These are phyloP conservation scores for Naganishia randhawae DNA, from an alignment of 768 basidiomycete genomes.

Conservation along the genomic window DNA sequence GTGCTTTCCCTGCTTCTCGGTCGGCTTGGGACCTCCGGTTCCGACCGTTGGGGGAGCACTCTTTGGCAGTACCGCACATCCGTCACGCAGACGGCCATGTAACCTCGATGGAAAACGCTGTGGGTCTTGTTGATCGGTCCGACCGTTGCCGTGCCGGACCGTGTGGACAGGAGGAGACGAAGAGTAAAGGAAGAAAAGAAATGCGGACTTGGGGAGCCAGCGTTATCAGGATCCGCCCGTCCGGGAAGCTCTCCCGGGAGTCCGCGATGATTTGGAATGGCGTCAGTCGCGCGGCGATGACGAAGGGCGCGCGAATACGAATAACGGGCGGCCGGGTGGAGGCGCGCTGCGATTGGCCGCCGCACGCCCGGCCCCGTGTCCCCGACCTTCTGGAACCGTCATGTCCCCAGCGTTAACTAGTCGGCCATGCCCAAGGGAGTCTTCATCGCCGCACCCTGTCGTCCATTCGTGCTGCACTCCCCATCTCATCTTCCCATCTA, in stretches of 20 bases:
- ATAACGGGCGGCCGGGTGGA: not conserved
- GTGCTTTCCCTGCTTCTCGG: no score
- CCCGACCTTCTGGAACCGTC: not conserved
- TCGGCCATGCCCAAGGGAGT: not conserved
- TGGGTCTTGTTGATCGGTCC: not conserved
- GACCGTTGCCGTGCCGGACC: constrained; percentile 1
- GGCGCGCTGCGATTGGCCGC: no score
- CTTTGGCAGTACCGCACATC: constrained; percentile 1
- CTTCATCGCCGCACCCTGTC: no score
- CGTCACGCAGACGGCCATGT: not conserved
- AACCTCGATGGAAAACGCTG: not conserved
- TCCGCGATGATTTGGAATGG: no score
- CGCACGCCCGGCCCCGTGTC: no score
- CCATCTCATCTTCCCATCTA: not conserved
- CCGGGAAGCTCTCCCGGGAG: no score
- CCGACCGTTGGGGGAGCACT: no score
- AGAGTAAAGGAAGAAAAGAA: not conserved
- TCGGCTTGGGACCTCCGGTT: no score
- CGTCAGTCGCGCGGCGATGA: not conserved
- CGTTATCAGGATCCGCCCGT: constrained; percentile 1
- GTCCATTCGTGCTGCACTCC: not conserved
- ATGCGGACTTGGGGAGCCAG: no score
- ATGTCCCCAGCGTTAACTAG: not conserved
- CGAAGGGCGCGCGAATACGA: not conserved
- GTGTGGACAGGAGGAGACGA: not conserved